Base-by-base conservation (phyloP, 148 eudicot species). In the Rhododendron simsii region DNA sequence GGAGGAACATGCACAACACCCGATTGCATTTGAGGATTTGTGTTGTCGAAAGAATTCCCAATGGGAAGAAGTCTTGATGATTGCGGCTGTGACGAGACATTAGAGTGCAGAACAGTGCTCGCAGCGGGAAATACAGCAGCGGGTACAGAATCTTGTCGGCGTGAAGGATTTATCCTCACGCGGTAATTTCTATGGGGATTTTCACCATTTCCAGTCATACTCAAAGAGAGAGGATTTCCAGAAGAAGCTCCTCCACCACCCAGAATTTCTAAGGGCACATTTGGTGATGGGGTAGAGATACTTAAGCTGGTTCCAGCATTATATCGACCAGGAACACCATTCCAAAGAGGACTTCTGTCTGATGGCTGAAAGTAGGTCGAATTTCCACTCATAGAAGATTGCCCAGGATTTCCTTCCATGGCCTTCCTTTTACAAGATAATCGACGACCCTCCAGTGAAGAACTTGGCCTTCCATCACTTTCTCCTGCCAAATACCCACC, bases 391-490 rank as follows among this genome's bases (percentile, higher is more conserved):
- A 81, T 89, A 84, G 99, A 98, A 65, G 99, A 94, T 84, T 93
- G 98, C 30, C 98, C 96, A 37, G 61, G 89, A 86, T 88, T 88
- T 59, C 89, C 94, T 87, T 95, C 99, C 84, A 93, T 83, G 61
- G 93, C 88, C 87, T 98, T 98, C 81, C 99, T 90, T 90, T 98
- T 98, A 86, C 98, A 91, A 12, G 98, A 90, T 37, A 87, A 39
- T 59, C 93, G 94, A 14, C 94, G 92, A 81, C 91, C 93, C 80
- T 93, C 98, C 85, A 92, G 33, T 41, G 95, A 89, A 87, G 83
- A 85, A 48, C 90, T 90, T 61, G 92, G 94, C 86, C 95, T 90
- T 61, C 78, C 87, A 83, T 93, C 95, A 83, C 87, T 91, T 44
- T 93, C 95, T 74, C 90, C 95, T 84, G 85, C 86, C 21, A 89